A percentile compares a stretch with the other conserved stretches of the same genome.
phyloP scores from a whole-genome alignment of 495 filamentous ascomycete species.

The Trichoderma virens region DNA sequence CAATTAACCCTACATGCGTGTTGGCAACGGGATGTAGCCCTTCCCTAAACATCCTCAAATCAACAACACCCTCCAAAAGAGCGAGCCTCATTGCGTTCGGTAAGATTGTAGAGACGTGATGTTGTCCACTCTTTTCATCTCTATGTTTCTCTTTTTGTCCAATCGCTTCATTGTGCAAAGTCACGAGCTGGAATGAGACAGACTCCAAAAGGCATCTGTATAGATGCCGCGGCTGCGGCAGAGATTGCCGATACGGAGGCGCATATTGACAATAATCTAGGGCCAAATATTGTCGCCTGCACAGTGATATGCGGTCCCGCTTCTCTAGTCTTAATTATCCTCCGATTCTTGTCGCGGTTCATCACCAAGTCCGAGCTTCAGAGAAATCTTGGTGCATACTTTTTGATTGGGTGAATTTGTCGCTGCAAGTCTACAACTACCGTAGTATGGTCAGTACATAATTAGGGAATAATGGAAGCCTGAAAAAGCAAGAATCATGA shows the following conservation, averaged over 20 bases:
- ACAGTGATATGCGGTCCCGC: background rate
- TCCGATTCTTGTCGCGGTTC: background rate
- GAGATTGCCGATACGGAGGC: conserved; percentile 1
- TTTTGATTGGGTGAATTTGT: background rate
- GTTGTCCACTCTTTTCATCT: background rate
- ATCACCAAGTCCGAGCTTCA: background rate
- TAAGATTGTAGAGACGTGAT: background rate
- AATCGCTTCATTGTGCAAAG: background rate
- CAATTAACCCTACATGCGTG: background rate
- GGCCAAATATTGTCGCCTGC: background rate
- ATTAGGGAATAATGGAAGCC: too few species aligned
- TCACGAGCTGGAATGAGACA: background rate
- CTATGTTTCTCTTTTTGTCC: background rate
- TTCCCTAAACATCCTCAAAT: too few species aligned
- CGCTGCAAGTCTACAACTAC: too few species aligned
- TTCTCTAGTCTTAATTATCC: background rate
- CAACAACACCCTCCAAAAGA: background rate
- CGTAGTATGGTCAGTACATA: too few species aligned
- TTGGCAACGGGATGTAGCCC: background rate
- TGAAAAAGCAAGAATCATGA: too few species aligned
- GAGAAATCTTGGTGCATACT: background rate
- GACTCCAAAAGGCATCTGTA: background rate
- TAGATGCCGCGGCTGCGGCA: background rate
- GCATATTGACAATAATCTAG: background rate
- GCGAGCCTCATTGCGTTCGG: background rate